Evolutionary conservation across 768 basidiomycete species (phyloP).

Genomic region (Clitopilus passeckerianus): DNA sequence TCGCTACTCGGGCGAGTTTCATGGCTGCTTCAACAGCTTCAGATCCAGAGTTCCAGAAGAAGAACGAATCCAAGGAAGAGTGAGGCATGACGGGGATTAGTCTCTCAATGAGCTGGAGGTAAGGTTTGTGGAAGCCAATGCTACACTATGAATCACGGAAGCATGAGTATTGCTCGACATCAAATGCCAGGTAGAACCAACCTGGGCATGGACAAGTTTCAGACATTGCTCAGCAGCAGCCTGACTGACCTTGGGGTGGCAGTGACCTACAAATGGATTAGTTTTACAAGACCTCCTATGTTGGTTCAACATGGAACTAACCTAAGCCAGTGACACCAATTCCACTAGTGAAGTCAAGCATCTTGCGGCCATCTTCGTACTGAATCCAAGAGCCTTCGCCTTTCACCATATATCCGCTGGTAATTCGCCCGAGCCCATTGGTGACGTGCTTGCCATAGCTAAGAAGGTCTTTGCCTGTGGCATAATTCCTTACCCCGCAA

Average conservation of each 20-base stretch:
- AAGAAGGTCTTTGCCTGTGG: slow-evolving; percentile 17
- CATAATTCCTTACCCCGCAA: slow-evolving; percentile 1
- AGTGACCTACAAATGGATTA: too few species aligned
- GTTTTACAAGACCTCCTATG: too few species aligned
- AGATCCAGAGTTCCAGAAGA: slow-evolving; percentile 95
- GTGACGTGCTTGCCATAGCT: slow-evolving; percentile 40
- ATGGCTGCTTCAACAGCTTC: slow-evolving; percentile 90
- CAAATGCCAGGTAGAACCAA: slow-evolving; percentile 19
- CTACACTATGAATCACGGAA: slow-evolving; percentile 54
- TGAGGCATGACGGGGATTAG: slow-evolving; percentile 89
- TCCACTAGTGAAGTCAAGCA: slow-evolving; percentile 85
- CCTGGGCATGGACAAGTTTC: slow-evolving; percentile 75
- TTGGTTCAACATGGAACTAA: slow-evolving; percentile 28
- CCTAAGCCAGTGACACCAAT: slow-evolving; percentile 87
- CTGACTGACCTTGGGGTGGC: slow-evolving; percentile 79
- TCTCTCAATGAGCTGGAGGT: slow-evolving; percentile 80
- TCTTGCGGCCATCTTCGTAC: slow-evolving; percentile 64
- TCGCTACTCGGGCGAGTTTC: slow-evolving; percentile 79
- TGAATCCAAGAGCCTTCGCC: slow-evolving; percentile 71
- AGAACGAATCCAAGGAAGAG: slow-evolving; percentile 89
- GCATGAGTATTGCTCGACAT: background rate
- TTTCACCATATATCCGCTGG: slow-evolving; percentile 55
- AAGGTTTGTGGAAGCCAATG: slow-evolving; percentile 84
- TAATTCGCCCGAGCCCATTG: slow-evolving; percentile 39
- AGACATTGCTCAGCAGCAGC: slow-evolving; percentile 89